Conservation (phyloP, 2,329 filamentous ascomycete genomes). For the Teratosphaeria nubilosa region DNA sequence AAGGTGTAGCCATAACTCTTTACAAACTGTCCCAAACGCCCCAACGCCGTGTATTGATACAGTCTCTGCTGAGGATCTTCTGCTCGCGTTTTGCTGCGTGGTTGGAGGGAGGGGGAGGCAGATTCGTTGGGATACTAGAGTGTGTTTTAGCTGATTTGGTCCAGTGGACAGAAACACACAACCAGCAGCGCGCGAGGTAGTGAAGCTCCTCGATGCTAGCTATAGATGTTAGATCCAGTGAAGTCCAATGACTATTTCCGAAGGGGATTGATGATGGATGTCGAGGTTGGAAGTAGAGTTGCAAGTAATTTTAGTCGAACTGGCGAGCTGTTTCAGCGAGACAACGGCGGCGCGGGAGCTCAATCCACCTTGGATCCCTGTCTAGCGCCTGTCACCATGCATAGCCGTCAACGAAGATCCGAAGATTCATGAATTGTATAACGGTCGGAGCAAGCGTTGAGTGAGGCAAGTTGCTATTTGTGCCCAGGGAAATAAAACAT, state of each 20-base stretch:
- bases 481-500: not conserved
- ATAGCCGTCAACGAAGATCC: not conserved
- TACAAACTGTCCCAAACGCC: conserved; percentile 3
- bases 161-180: not conserved
- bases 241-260: not conserved
- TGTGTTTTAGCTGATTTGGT: not conserved
- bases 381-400: not conserved
- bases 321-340: conserved; percentile 1
- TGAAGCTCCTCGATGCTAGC: not conserved
- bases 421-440: not conserved
- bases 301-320: conserved; percentile 1
- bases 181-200: not conserved
- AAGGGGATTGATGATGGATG: not conserved
- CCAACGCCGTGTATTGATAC: conserved; percentile 4
- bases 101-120: not conserved
- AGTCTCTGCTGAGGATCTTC: not conserved
- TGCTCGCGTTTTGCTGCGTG: not conserved
- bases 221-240: not conserved
- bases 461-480: not conserved
- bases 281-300: not conserved
- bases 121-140: not conserved
- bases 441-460: not conserved
- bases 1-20: conserved; percentile 14
- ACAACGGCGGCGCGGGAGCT: not conserved
- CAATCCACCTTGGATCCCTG: conserved; percentile 1